phyloP scores from a whole-genome alignment of 306 rosid genomes.

The Pyrus pyrifolia region DNA sequence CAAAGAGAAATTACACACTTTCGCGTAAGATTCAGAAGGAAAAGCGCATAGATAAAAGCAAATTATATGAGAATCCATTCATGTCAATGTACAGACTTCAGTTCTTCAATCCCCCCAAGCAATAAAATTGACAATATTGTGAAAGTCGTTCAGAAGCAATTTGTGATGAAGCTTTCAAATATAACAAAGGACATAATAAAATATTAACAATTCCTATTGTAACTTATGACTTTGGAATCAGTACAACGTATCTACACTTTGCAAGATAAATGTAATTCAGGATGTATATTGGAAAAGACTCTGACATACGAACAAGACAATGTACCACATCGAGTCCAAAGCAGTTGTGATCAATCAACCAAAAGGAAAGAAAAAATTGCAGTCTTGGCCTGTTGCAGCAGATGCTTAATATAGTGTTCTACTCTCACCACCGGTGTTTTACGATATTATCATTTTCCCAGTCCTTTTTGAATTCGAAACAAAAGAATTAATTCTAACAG shows the following conservation, averaged over 20 bases:
- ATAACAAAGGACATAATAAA: background rate
- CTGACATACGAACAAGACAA: background rate
- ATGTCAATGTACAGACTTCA: background rate
- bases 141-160: background rate
- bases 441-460: background rate
- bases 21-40: background rate
- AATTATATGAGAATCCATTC: background rate
- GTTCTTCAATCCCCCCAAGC: background rate
- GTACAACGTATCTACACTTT: background rate
- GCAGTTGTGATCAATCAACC: background rate
- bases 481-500: background rate
- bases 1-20: background rate
- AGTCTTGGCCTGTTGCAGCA: background rate
- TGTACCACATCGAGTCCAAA: background rate
- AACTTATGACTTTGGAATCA: background rate
- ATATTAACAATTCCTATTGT: background rate
- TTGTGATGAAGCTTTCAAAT: background rate
- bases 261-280: background rate
- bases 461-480: background rate
- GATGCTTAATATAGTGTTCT: background rate
- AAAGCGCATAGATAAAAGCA: background rate
- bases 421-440: too few species aligned
- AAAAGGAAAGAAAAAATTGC: background rate
- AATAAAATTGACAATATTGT: background rate
- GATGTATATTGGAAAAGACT: background rate